phyloP scores from a whole-genome alignment of 139 green algal genomes.

The Tetraselmis chui region DNA sequence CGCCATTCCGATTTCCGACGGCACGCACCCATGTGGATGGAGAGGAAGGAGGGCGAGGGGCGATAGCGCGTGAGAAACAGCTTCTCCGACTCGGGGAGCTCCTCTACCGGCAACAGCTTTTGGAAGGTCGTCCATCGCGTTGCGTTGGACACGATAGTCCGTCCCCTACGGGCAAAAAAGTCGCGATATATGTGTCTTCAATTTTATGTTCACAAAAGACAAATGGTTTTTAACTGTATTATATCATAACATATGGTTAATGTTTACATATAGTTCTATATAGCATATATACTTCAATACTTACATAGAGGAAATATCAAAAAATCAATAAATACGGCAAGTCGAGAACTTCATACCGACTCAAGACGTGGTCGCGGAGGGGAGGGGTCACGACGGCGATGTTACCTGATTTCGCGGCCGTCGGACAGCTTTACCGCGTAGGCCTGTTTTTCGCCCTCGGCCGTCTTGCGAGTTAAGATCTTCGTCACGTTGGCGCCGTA shows the following conservation, averaged over 20 bases:
- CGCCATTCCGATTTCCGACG: no score
- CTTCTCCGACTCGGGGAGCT: conserved; percentile 68
- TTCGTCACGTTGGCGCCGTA: conserved; percentile 90
- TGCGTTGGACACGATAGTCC: conserved; percentile 86
- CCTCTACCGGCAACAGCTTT: conserved; percentile 54
- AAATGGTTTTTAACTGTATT: no score
- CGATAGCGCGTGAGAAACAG: conserved; percentile 67
- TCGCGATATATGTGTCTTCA: no score
- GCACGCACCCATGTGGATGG: conserved; percentile 86
- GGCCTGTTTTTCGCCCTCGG: conserved; percentile 30
- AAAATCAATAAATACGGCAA: no score
- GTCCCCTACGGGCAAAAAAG: conserved; percentile 37
- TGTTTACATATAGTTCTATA: no score
- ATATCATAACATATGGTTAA: no score
- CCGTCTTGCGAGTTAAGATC: conserved; percentile 57
- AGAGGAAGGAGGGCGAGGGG: conserved; percentile 89
- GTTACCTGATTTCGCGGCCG: conserved; percentile 45
- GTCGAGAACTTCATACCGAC: no score
- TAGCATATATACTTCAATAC: no score
- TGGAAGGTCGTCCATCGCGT: conserved; percentile 97
- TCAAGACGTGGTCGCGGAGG: no score
- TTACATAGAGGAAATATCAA: no score
- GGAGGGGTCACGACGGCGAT: background rate
- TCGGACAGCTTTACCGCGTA: conserved; percentile 76
- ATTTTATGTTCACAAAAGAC: no score